phyloP scores from a whole-genome alignment of 768 basidiomycete species.

The Chlorophyllum brunneum region DNA sequence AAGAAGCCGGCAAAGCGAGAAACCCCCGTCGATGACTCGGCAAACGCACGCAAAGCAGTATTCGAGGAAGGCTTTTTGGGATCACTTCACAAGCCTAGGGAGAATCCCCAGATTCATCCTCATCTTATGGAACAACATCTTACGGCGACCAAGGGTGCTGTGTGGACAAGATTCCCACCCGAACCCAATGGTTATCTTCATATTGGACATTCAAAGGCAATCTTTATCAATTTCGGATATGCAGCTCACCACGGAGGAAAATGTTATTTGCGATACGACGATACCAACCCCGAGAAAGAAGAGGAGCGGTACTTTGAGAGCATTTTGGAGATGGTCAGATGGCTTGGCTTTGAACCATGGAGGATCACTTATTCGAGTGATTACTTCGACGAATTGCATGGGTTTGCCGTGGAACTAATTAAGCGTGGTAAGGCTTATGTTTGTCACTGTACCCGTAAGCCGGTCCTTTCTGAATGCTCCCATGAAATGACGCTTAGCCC shows the following conservation, averaged over 20 bases:
- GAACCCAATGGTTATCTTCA: slow-evolving; percentile 98
- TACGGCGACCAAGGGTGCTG: slow-evolving; percentile 71
- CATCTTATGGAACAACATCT: slow-evolving; percentile 81
- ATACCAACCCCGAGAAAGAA: slow-evolving; percentile 98
- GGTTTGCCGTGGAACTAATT: slow-evolving; percentile 84
- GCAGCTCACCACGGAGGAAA: slow-evolving; percentile 91
- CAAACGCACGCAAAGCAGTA: slow-evolving; percentile 53
- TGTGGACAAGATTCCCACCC: slow-evolving; percentile 96
- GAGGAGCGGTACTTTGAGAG: slow-evolving; percentile 96
- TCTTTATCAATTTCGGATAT: slow-evolving; percentile 98
- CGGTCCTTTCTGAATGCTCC: neutral
- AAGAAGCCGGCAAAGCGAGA: slow-evolving; percentile 31
- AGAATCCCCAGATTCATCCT: slow-evolving; percentile 81
- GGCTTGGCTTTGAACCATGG: slow-evolving; percentile 98
- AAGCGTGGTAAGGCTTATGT: slow-evolving; percentile 92
- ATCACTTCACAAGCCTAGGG: slow-evolving; percentile 88
- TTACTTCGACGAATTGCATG: slow-evolving; percentile 86
- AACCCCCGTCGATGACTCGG: slow-evolving; percentile 29
- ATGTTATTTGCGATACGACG: slow-evolving; percentile 94
- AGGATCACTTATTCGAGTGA: slow-evolving; percentile 99
- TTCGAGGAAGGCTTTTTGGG: slow-evolving; percentile 96
- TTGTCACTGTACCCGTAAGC: slow-evolving; percentile 92
- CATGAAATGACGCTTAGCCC: neutral
- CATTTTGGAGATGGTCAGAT: slow-evolving; percentile 90
- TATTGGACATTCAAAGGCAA: slow-evolving; percentile 97